Evolutionary conservation across 2,329 filamentous ascomycete species (phyloP).

Genomic region (Paraphaeosphaeria sporulosa): DNA sequence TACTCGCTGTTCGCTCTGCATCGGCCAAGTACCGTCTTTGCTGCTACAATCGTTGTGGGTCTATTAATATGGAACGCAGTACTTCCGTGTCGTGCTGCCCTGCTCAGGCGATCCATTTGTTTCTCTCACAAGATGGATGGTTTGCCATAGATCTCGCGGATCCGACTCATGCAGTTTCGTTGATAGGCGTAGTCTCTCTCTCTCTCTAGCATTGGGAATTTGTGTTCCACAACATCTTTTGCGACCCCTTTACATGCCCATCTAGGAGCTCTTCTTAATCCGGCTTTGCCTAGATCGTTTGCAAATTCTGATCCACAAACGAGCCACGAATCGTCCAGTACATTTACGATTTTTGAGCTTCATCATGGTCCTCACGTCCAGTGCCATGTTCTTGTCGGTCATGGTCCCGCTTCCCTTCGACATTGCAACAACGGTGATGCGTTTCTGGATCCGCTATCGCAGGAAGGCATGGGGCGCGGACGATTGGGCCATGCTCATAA

Average conservation of each 20-base stretch:
- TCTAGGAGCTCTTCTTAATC: background rate
- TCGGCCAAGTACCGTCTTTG: no score
- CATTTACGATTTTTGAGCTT: background rate
- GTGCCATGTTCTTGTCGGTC: conserved; percentile 5
- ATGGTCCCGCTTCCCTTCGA: conserved; percentile 4
- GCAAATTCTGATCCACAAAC: no score
- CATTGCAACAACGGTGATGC: conserved; percentile 1
- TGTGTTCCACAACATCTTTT: background rate
- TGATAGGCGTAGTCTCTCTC: background rate
- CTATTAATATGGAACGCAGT: background rate
- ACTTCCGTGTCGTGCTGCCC: background rate
- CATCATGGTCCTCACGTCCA: conserved; percentile 4
- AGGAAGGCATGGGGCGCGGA: conserved; percentile 5
- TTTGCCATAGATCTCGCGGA: background rate
- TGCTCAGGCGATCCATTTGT: background rate
- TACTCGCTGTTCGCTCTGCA: no score
- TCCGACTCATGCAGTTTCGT: background rate
- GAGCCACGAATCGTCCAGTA: background rate
- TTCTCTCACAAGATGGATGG: background rate
- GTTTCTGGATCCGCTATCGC: conserved; percentile 6
- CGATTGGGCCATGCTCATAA: conserved; percentile 3
- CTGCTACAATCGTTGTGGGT: background rate
- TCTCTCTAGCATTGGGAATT: background rate
- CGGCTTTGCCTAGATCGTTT: background rate
- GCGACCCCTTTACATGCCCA: background rate